Percentiles rank a stretch among this genome's conserved stretches.
Conservation (phyloP, 345 rosid genomes). For the Moricandia arvensis region DNA sequence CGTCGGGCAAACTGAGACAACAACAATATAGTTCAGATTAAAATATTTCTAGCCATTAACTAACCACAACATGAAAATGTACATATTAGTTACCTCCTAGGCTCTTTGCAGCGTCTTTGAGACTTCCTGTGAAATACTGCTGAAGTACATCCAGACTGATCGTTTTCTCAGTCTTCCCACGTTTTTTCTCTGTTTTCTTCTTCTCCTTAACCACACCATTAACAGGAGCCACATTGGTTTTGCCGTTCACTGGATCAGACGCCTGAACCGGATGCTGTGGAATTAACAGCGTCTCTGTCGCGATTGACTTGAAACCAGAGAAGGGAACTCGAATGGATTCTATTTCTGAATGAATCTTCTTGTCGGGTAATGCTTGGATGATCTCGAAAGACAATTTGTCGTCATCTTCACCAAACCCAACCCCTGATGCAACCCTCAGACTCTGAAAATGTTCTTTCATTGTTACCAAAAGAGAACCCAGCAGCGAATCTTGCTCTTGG, state of each 20-base stretch:
- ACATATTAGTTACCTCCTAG: slow-evolving; percentile 63
- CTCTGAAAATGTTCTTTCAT: slow-evolving; percentile 83
- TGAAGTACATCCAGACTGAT: slow-evolving; percentile 90
- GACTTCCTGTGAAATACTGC: slow-evolving; percentile 84
- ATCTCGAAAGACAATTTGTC: slow-evolving; percentile 59
- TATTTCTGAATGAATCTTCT: slow-evolving; percentile 46
- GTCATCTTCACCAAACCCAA: slow-evolving; percentile 54
- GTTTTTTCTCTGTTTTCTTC: slow-evolving; percentile 62
- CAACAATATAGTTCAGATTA: slow-evolving; percentile 7
- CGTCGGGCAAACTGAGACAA: slow-evolving; percentile 83
- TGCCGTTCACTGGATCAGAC: slow-evolving; percentile 25
- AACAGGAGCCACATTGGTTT: slow-evolving; percentile 23
- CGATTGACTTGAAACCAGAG: slow-evolving; percentile 36
- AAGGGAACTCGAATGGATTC: slow-evolving; percentile 53
- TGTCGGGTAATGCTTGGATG: slow-evolving; percentile 50
- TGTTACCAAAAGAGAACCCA: slow-evolving; percentile 67
- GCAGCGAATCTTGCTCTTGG: slow-evolving; percentile 50
- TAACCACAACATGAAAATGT: neutral
- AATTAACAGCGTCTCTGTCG: neutral
- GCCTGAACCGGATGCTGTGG: slow-evolving; percentile 29
- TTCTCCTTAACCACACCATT: slow-evolving; percentile 39
- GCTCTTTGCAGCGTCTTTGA: slow-evolving; percentile 94
- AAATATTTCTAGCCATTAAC: neutral
- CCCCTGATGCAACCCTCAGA: slow-evolving; percentile 77
- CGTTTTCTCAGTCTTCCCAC: slow-evolving; percentile 86